Percentiles rank a stretch among this genome's conserved stretches.
Evolutionary conservation across 176 grass and related monocot species (phyloP).

Genomic region (Ampelocalamus luodianensis): DNA sequence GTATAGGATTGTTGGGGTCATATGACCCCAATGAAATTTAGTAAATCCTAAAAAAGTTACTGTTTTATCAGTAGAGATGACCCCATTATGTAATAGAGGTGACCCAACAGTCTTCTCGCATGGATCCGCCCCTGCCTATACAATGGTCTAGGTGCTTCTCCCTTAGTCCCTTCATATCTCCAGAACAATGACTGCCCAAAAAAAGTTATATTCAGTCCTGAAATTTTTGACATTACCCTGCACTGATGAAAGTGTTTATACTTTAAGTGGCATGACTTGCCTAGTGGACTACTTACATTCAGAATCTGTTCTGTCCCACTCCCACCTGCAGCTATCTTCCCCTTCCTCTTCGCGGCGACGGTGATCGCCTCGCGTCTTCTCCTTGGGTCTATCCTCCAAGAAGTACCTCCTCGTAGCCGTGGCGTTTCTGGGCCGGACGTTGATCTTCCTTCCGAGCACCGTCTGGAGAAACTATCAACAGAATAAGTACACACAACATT

Average conservation of each 20-base stretch:
- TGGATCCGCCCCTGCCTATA: no score
- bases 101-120: no score
- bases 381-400: slow-evolving; percentile 52
- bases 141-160: neutral
- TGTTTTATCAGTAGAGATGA: no score
- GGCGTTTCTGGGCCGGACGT: slow-evolving; percentile 30
- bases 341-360: neutral
- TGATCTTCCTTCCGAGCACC: slow-evolving; percentile 70
- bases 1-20: no score
- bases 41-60: no score
- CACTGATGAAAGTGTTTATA: neutral
- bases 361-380: neutral
- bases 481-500: slow-evolving; percentile 11
- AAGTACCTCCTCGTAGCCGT: slow-evolving; percentile 40
- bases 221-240: neutral
- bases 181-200: slow-evolving; percentile 75
- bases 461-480: slow-evolving; percentile 54
- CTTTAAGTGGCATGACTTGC: neutral
- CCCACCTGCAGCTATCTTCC: slow-evolving; percentile 66
- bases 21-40: no score
- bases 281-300: slow-evolving; percentile 74
- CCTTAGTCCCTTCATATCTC: slow-evolving; percentile 60
- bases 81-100: no score
- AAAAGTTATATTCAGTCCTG: neutral
- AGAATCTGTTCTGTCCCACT: slow-evolving; percentile 93